Evolutionary conservation across 2,329 filamentous ascomycete genomes (phyloP).

Genomic region (Cladosporium sp.): DNA sequence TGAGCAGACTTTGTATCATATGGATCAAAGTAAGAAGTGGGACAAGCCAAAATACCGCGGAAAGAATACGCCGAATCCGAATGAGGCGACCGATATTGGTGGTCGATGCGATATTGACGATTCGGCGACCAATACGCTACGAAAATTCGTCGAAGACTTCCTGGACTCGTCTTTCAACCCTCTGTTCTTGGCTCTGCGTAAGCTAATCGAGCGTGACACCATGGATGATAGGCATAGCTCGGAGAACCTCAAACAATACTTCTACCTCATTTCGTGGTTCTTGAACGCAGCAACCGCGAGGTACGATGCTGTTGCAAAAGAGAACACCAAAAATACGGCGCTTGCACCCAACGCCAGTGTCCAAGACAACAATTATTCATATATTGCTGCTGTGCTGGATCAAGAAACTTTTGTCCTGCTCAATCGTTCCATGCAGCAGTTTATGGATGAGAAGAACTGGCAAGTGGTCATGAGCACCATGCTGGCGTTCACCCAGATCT

Average conservation of each 20-base stretch:
- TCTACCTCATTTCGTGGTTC: conserved; percentile 93
- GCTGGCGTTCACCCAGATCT: conserved; percentile 90
- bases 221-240: conserved; percentile 62
- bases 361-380: conserved; percentile 73
- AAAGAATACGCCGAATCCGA: conserved; percentile 42
- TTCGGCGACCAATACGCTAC: conserved; percentile 73
- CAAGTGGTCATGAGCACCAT: conserved; percentile 82
- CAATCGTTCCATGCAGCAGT: conserved; percentile 76
- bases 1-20: conserved; percentile 74
- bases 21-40: conserved; percentile 89
- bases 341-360: conserved; percentile 43
- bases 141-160: conserved; percentile 86
- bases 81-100: conserved; percentile 71
- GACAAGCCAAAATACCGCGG: conserved; percentile 68
- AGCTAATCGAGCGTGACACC: conserved; percentile 85
- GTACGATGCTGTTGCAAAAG: conserved; percentile 49
- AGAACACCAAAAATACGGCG: conserved; percentile 41
- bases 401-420: conserved; percentile 93
- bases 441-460: conserved; percentile 83
- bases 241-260: conserved; percentile 66
- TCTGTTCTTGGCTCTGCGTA: conserved; percentile 76
- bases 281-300: conserved; percentile 74
- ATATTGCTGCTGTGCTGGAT: conserved; percentile 85
- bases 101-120: conserved; percentile 68
- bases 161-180: conserved; percentile 95